These are phyloP conservation scores for Albophoma yamanashiensis DNA, from an alignment of 2,329 filamentous ascomycete species.

Conservation along the genomic window DNA sequence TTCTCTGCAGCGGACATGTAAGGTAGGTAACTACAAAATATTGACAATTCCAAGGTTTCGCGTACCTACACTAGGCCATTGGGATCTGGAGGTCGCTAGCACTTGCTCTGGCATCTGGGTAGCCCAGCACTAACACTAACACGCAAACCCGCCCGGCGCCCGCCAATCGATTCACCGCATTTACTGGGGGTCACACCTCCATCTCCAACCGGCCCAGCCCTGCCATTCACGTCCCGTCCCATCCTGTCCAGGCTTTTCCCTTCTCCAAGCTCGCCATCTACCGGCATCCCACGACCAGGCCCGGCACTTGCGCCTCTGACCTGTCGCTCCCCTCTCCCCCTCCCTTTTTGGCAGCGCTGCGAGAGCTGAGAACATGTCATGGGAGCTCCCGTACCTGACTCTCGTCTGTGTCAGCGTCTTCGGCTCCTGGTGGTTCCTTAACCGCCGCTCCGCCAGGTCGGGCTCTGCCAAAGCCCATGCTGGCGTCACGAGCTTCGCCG, in stretches of 20 bases:
- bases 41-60: too few species aligned
- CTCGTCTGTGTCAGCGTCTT: conserved; percentile 27
- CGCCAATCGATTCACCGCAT: conserved; percentile 14
- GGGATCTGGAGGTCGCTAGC: too few species aligned
- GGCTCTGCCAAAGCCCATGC: conserved; percentile 14
- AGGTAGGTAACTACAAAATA: too few species aligned
- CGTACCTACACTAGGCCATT: too few species aligned
- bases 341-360: conserved; percentile 1
- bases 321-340: conserved; percentile 1
- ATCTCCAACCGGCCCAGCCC: conserved; percentile 1
- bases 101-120: too few species aligned
- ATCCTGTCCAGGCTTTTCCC: background rate
- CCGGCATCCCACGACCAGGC: conserved; percentile 11
- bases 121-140: background rate
- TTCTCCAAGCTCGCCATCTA: conserved; percentile 8
- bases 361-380: conserved; percentile 31
- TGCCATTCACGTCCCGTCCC: conserved; percentile 5
- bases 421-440: conserved; percentile 26
- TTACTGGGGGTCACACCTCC: conserved; percentile 12
- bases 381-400: conserved; percentile 29
- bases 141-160: background rate
- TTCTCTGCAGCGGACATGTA: too few species aligned
- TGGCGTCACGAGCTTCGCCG: conserved; percentile 18
- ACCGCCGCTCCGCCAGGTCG: conserved; percentile 18
- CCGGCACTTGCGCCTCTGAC: background rate